Base-by-base conservation (phyloP, 345 rosid species). In the Bruguiera gymnorhiza region DNA sequence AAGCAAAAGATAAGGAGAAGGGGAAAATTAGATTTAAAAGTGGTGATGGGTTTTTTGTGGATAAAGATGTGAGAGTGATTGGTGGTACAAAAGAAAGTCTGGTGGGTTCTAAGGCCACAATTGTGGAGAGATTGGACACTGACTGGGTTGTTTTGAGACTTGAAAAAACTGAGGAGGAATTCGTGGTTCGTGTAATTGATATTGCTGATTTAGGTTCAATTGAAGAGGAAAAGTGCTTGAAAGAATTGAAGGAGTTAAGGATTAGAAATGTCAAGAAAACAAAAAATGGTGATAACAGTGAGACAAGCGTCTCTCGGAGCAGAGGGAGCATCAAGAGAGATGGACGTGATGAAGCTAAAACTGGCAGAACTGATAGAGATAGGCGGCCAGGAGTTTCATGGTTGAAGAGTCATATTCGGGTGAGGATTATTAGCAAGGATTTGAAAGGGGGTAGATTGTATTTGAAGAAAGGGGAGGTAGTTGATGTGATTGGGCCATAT, bases 401-500 rank as follows among this genome's bases (percentile, higher is more conserved):
- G 98, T 89, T 94, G 24, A 83, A 80, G 79, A 89, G 86, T 78
- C 86, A 85, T 73, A 87, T 94, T 72, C 80, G 86, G 53, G 96
- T 94, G 69, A 82, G 95, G 67, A 66, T 94, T 10, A 77, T 89
- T 21, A 91, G 96, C 75, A 89, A 86, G 78, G 81, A 82, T 39
- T 72, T 91, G 73, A 83, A 75, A 73, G 83, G 87, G 68, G 96
- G 98, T 13, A 88, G 82, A 61, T 70, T 91, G 43, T 89, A 91
- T 75, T 72, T 83, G 85, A 89, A 94, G 87, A 91, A 94, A 67
- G 98, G 88, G 11, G 78, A 66, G 70, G 93, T 91, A 53, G 86
- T 94, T 43, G 97, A 94, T 76, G 97, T 94, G 32, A 87, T 88
- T 20, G 93, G 91, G 54, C 97, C 94, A 0, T 83, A 76, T 4